These are phyloP conservation scores for Omphalotus olearius DNA, from an alignment of 1,284 basidiomycete species.

Conservation along the genomic window DNA sequence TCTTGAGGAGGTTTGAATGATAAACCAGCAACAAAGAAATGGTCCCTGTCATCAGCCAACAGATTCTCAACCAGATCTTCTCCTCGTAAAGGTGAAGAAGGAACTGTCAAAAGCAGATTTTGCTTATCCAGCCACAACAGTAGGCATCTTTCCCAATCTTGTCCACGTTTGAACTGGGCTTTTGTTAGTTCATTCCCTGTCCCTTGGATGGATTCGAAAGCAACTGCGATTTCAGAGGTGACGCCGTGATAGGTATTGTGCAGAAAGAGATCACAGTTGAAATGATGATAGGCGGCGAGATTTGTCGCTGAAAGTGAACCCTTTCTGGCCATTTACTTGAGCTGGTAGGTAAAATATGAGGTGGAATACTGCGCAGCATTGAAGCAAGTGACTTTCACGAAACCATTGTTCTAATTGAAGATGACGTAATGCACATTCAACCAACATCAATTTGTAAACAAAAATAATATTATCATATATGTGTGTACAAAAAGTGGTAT, in stretches of 20 bases:
- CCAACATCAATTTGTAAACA: no score
- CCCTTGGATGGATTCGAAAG: background rate
- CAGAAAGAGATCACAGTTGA: conserved; percentile 43
- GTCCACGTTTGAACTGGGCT: conserved; percentile 40
- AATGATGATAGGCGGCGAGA: conserved; percentile 39
- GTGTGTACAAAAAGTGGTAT: no score
- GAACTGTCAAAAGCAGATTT: conserved; percentile 36
- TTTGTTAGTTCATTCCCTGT: conserved; percentile 27
- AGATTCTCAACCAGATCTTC: conserved; percentile 35
- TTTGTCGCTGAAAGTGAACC: conserved; percentile 40
- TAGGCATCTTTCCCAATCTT: conserved; percentile 47
- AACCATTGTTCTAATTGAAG: no score
- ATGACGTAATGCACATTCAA: no score
- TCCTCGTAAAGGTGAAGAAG: conserved; percentile 29
- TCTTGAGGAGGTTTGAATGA: conserved; percentile 36
- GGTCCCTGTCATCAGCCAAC: conserved; percentile 35
- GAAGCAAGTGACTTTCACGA: no score
- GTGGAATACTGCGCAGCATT: conserved; percentile 15
- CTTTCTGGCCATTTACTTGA: conserved; percentile 18
- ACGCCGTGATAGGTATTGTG: conserved; percentile 35
- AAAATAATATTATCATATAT: no score
- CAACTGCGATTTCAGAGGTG: background rate
- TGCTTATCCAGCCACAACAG: conserved; percentile 40
- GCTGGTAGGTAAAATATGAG: background rate
- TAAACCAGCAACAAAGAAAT: conserved; percentile 46